These are phyloP conservation scores for Solanum ahanhuiri DNA, from an alignment of 257 asterid species.

Conservation along the genomic window DNA sequence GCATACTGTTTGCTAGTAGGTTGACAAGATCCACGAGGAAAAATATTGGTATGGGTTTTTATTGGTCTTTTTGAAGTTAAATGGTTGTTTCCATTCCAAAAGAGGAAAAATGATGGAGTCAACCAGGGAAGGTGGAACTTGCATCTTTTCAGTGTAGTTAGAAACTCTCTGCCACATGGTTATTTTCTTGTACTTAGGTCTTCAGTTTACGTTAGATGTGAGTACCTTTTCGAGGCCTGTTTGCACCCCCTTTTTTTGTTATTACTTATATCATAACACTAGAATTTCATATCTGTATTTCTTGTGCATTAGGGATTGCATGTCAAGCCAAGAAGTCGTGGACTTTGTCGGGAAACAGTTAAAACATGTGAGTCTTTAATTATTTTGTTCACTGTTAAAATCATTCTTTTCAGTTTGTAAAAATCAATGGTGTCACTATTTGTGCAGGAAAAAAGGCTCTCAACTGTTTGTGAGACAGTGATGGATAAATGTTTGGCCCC, in stretches of 20 bases:
- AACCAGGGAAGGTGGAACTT: not conserved
- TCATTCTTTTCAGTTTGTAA: not conserved
- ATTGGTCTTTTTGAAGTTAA: not conserved
- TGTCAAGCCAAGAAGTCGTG: constrained; percentile 83
- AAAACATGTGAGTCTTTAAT: constrained; percentile 32
- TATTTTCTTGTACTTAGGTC: not conserved
- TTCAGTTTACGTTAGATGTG: not conserved
- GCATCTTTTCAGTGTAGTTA: not conserved
- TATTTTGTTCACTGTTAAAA: not conserved
- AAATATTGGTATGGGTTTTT: not conserved
- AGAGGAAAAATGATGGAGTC: not conserved
- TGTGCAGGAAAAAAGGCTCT: constrained; percentile 68
- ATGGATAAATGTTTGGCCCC: constrained; percentile 86
- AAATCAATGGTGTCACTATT: not conserved
- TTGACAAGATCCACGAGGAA: not conserved
- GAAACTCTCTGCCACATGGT: not conserved
- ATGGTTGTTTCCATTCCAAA: not conserved
- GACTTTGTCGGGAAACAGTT: constrained; percentile 59
- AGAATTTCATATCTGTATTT: not conserved
- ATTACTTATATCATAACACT: not conserved
- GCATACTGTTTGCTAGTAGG: not conserved
- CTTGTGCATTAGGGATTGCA: constrained; percentile 67
- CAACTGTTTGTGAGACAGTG: constrained; percentile 61
- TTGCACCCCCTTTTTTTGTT: not conserved
- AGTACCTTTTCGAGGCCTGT: not conserved